phyloP scores from a whole-genome alignment of 164 flowering plant genomes.

The Piper longum region DNA sequence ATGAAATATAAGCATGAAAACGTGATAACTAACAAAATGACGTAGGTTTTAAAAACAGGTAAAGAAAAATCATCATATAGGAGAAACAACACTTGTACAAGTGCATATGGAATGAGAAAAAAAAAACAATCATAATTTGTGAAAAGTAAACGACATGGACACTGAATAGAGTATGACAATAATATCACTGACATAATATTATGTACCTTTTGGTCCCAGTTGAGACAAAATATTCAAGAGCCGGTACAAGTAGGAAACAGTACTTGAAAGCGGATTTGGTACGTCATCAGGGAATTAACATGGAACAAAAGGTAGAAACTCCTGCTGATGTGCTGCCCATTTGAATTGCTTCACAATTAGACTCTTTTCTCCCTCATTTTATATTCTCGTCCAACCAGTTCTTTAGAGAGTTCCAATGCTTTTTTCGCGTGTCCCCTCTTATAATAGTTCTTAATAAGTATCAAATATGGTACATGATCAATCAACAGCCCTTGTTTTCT shows the following conservation, averaged over 20 bases:
- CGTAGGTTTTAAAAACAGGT: background rate
- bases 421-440: conserved; percentile 20
- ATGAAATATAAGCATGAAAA: background rate
- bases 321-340: background rate
- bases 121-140: too few relatives aligned
- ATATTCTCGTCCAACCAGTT: conserved; percentile 11
- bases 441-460: conserved; percentile 42
- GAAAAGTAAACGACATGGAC: too few relatives aligned
- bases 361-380: conserved; percentile 7
- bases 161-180: too few relatives aligned
- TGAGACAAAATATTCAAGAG: background rate
- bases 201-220: too few relatives aligned
- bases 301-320: background rate
- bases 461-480: conserved; percentile 53
- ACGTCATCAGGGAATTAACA: background rate
- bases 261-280: too few relatives aligned
- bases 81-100: too few relatives aligned
- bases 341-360: conserved; percentile 8
- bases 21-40: too few relatives aligned
- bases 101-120: too few relatives aligned
- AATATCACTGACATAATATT: too few relatives aligned
- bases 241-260: background rate
- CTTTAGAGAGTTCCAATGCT: conserved; percentile 28
- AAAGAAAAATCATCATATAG: background rate
- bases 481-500: conserved; percentile 23